Evolutionary conservation across 306 rosid species (phyloP).

Genomic region (Hippophae rhamnoides): DNA sequence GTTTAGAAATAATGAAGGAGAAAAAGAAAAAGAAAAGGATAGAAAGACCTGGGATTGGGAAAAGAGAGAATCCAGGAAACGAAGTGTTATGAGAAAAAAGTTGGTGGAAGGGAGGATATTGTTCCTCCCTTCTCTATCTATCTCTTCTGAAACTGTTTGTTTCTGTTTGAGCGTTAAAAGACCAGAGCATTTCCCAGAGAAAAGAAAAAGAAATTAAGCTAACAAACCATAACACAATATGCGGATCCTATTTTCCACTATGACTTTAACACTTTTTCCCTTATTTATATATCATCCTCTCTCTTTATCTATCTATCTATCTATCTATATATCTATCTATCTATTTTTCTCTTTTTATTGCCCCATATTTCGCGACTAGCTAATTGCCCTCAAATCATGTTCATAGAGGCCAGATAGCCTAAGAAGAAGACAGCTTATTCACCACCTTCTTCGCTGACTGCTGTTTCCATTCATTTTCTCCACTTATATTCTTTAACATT

Average conservation of each 20-base stretch:
- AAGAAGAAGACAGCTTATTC: too few relatives aligned
- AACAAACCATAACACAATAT: not conserved
- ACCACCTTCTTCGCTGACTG: too few relatives aligned
- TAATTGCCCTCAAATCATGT: too few relatives aligned
- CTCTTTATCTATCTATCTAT: too few relatives aligned
- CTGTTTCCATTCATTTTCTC: too few relatives aligned
- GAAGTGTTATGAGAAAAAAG: not conserved
- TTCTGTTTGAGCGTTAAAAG: not conserved
- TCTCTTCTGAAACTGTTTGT: not conserved
- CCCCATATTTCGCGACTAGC: too few relatives aligned
- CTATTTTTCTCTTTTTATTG: too few relatives aligned
- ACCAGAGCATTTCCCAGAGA: conserved; percentile 5
- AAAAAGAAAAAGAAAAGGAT: not conserved
- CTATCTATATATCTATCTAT: too few relatives aligned
- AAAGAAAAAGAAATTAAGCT: not conserved
- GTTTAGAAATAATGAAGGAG: not conserved
- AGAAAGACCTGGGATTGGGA: not conserved
- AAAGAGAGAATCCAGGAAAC: not conserved
- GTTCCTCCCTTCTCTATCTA: not conserved
- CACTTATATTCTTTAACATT: too few relatives aligned
- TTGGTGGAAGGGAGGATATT: conserved; percentile 18
- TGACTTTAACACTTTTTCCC: too few relatives aligned
- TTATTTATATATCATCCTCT: not conserved
- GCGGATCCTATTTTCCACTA: conserved; percentile 35
- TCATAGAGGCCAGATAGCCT: too few relatives aligned